A percentile compares a stretch with the other conserved stretches of the same genome.
These are phyloP conservation scores for Candida orba DNA, from an alignment of 805 yeast genomes.

Conservation along the genomic window DNA sequence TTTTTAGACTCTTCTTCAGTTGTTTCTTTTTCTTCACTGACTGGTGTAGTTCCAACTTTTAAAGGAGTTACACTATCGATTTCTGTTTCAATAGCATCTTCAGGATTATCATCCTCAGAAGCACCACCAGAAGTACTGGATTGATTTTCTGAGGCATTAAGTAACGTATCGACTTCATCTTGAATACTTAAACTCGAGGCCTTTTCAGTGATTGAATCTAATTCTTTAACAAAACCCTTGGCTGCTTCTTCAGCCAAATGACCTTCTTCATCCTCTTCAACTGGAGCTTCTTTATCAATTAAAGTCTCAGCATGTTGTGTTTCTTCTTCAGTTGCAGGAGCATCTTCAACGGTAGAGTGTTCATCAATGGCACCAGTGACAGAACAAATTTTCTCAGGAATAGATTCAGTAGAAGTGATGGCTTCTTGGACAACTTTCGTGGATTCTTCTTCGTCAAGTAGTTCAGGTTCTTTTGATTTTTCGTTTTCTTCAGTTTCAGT, in stretches of 20 bases:
- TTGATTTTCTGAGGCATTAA: constrained; percentile 16
- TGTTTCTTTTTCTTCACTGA: not conserved
- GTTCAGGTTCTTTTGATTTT: not conserved
- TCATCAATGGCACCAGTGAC: not conserved
- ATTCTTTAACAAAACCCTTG: too few relatives aligned
- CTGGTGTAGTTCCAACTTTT: not conserved
- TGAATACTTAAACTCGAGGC: not conserved
- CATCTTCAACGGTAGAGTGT: too few relatives aligned
- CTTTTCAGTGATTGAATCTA: not conserved
- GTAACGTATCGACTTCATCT: constrained; percentile 20
- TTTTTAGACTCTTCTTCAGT: not conserved
- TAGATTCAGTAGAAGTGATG: not conserved
- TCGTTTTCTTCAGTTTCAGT: not conserved
- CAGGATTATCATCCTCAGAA: not conserved
- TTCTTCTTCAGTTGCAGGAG: too few relatives aligned
- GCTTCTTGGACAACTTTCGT: not conserved
- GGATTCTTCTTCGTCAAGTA: not conserved
- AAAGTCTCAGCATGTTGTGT: too few relatives aligned
- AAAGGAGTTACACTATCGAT: not conserved
- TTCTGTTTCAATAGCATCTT: not conserved
- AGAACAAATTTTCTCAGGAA: not conserved
- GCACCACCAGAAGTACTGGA: constrained; percentile 3
- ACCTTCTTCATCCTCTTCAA: not conserved
- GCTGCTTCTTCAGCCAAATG: not conserved
- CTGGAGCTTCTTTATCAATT: not conserved